Percentiles rank a stretch among this genome's conserved stretches.
These are phyloP conservation scores for Euclidium syriacum DNA, from an alignment of 345 rosid species.

Conservation along the genomic window DNA sequence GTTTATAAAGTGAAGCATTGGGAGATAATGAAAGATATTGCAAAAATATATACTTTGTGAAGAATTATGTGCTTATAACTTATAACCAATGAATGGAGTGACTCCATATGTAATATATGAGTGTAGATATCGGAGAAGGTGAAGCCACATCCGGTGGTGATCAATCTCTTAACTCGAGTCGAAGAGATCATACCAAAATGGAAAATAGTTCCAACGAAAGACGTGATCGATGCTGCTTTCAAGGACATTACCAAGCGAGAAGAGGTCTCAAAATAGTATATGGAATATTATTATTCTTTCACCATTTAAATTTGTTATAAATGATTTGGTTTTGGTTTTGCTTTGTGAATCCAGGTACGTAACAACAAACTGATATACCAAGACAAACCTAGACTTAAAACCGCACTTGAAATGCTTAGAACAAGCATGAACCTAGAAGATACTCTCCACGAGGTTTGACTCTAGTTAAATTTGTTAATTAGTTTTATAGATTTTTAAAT, in stretches of 20 bases:
- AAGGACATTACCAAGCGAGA: slow-evolving; percentile 82
- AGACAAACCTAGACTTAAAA: slow-evolving; percentile 91
- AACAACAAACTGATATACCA: slow-evolving; percentile 89
- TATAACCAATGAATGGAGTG: too few relatives aligned
- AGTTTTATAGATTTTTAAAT: background rate
- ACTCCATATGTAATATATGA: background rate
- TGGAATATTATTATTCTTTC: background rate
- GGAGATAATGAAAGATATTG: background rate
- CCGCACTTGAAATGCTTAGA: slow-evolving; percentile 93
- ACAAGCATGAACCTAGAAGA: slow-evolving; percentile 84
- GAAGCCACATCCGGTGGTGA: slow-evolving; percentile 86
- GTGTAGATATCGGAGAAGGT: slow-evolving; percentile 90
- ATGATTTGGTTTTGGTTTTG: background rate
- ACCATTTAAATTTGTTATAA: background rate
- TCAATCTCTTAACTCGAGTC: slow-evolving; percentile 66
- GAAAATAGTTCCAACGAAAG: slow-evolving; percentile 94
- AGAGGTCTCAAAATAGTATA: slow-evolving; percentile 37
- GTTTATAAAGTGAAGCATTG: background rate
- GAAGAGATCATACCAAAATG: slow-evolving; percentile 92
- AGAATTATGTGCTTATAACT: too few relatives aligned
- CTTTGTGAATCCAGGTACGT: slow-evolving; percentile 48
- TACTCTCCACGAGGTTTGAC: slow-evolving; percentile 53
- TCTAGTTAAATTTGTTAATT: background rate
- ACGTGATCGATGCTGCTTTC: slow-evolving; percentile 74
- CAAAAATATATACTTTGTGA: background rate